phyloP scores from a whole-genome alignment of 306 rosid species.

The Spatholobus suberectus region DNA sequence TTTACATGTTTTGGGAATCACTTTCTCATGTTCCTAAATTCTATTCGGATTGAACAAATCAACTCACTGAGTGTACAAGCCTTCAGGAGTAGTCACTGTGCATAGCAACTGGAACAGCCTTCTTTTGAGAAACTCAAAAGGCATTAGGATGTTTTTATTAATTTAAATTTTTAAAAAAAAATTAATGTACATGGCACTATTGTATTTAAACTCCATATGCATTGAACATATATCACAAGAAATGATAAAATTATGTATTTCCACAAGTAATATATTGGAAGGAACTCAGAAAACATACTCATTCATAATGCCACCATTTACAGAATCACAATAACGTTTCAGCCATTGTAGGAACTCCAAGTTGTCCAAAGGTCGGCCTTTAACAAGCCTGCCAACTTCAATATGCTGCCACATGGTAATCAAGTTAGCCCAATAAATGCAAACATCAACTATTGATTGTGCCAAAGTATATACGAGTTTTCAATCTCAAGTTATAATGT shows the following conservation, averaged over 20 bases:
- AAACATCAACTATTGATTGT: slow-evolving; percentile 5
- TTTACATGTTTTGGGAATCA: background rate
- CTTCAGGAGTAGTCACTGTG: background rate
- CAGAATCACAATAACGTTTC: slow-evolving; percentile 97
- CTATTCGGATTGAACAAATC: background rate
- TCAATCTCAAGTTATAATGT: slow-evolving; percentile 6
- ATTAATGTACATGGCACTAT: background rate
- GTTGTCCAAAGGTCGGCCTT: slow-evolving; percentile 97
- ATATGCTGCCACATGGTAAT: slow-evolving; percentile 67
- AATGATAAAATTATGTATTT: slow-evolving; percentile 21
- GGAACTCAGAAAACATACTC: slow-evolving; percentile 49
- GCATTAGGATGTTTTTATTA: background rate
- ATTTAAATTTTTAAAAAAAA: background rate
- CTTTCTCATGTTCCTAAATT: background rate
- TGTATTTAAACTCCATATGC: background rate
- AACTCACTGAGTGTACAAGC: background rate
- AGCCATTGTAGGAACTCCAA: slow-evolving; percentile 98
- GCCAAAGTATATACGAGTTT: slow-evolving; percentile 4
- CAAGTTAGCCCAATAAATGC: slow-evolving; percentile 28
- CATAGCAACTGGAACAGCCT: background rate
- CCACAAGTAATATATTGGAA: slow-evolving; percentile 15
- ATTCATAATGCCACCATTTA: slow-evolving; percentile 98
- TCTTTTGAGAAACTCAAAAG: background rate
- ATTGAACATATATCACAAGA: background rate
- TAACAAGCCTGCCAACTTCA: slow-evolving; percentile 95